Percentiles rank a stretch among this genome's conserved stretches.
phyloP scores from a whole-genome alignment of 306 rosid genomes.

The Prinsepia uniflora region DNA sequence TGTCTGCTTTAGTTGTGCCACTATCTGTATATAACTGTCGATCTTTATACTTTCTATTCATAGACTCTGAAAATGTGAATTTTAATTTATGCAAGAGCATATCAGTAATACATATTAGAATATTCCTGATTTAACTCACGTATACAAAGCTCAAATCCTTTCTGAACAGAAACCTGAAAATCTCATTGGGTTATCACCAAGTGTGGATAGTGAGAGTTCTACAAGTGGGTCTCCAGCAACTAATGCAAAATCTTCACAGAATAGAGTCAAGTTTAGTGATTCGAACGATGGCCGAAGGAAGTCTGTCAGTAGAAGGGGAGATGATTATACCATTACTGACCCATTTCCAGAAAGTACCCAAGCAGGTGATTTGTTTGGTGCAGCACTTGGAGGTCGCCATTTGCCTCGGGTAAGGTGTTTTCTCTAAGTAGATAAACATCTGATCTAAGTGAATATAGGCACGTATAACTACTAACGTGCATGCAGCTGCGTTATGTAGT shows the following conservation, averaged over 20 bases:
- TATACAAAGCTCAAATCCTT: slow-evolving; percentile 18
- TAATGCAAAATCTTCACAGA: slow-evolving; percentile 44
- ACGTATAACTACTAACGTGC: not conserved
- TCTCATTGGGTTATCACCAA: slow-evolving; percentile 46
- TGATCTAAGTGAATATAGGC: not conserved
- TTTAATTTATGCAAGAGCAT: not conserved
- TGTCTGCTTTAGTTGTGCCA: not conserved
- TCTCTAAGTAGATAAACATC: not conserved
- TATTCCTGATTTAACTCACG: not conserved
- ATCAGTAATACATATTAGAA: not conserved
- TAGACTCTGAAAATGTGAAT: not conserved
- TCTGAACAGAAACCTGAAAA: slow-evolving; percentile 63
- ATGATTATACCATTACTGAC: slow-evolving; percentile 42
- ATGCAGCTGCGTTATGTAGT: not conserved
- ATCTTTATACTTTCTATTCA: not conserved
- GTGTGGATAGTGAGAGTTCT: slow-evolving; percentile 54
- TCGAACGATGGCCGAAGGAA: slow-evolving; percentile 57
- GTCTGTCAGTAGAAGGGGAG: slow-evolving; percentile 58
- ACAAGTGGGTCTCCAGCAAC: slow-evolving; percentile 64
- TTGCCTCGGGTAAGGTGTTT: slow-evolving; percentile 51
- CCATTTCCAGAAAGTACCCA: slow-evolving; percentile 66
- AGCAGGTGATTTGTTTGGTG: slow-evolving; percentile 82
- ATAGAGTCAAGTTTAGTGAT: slow-evolving; percentile 41
- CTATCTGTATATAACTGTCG: not conserved
- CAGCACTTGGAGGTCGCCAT: slow-evolving; percentile 42